Conservation (phyloP, 768 basidiomycete species). For the Royoungia palumana region DNA sequence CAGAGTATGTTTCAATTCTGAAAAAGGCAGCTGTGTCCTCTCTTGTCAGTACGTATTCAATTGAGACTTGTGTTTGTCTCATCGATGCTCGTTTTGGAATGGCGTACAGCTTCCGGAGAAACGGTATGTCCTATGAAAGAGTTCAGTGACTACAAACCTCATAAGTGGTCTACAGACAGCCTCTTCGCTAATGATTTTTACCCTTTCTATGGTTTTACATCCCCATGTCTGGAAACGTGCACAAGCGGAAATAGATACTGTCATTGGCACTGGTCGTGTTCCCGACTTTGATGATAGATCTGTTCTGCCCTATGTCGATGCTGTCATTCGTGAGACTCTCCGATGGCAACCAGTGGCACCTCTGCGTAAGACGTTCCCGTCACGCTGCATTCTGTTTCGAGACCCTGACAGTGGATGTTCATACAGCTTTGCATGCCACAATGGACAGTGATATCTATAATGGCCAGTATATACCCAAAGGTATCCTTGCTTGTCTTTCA, state of each 20-base stretch:
- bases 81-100: background rate
- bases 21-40: conserved; percentile 3
- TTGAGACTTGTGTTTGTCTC: too few species aligned
- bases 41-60: background rate
- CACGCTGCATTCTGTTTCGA: background rate
- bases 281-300: conserved; percentile 24
- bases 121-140: background rate
- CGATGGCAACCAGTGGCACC: conserved; percentile 2
- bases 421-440: conserved; percentile 4
- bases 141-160: conserved; percentile 1
- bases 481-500: too few species aligned
- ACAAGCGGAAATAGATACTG: conserved; percentile 26
- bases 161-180: background rate
- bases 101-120: background rate
- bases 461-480: conserved; percentile 32
- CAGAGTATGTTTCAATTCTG: background rate
- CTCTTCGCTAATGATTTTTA: conserved; percentile 1
- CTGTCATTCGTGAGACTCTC: conserved; percentile 2
- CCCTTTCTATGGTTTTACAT: conserved; percentile 1
- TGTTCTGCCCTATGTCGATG: conserved; percentile 1
- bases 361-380: background rate
- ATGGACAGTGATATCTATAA: conserved; percentile 30
- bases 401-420: background rate
- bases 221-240: conserved; percentile 1
- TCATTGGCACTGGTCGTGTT: conserved; percentile 19